phyloP scores from a whole-genome alignment of 345 rosid species.

The Eucalyptus tenuipes region DNA sequence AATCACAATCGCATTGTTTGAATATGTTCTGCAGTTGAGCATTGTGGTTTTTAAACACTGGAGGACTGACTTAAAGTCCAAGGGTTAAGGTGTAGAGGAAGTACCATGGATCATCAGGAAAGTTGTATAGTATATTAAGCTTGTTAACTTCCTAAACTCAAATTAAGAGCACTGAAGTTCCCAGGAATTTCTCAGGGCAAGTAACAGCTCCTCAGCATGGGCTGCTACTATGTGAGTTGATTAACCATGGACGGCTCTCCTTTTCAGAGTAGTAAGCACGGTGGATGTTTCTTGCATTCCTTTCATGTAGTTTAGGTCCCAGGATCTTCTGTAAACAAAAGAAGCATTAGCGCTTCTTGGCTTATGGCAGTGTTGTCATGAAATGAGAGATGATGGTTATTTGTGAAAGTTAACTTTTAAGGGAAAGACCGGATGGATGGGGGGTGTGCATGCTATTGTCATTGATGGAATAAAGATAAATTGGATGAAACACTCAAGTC shows the following conservation, averaged over 20 bases:
- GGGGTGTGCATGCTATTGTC: background rate
- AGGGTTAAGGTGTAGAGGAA: background rate
- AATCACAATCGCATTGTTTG: background rate
- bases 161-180: background rate
- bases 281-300: background rate
- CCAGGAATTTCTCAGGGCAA: background rate
- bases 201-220: background rate
- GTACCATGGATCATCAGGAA: background rate
- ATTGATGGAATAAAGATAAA: background rate
- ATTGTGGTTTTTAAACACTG: background rate
- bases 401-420: background rate
- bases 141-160: background rate
- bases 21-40: background rate
- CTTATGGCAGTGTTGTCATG: background rate
- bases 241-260: background rate
- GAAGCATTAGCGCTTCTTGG: background rate
- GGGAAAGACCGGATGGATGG: background rate
- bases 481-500: background rate
- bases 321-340: background rate
- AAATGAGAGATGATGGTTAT: background rate
- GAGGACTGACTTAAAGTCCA: background rate
- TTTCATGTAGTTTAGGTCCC: background rate
- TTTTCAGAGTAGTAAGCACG: background rate
- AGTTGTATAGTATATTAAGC: background rate
- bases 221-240: background rate